These are phyloP conservation scores for Microbotryomycetes sp. DNA, from an alignment of 1,284 basidiomycete species.

Conservation along the genomic window DNA sequence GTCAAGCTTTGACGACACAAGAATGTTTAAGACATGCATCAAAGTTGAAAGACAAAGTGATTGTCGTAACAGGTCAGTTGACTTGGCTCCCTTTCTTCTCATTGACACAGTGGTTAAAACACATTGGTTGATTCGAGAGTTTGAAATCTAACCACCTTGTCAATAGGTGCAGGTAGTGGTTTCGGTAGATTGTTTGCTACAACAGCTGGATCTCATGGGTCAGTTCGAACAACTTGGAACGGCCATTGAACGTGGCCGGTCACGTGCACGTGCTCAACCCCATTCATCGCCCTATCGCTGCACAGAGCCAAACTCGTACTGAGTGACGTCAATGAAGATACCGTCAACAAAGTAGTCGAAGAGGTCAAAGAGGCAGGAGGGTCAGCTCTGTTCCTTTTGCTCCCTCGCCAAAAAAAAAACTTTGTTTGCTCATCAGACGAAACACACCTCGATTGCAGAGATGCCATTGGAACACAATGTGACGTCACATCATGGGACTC, in stretches of 20 bases:
- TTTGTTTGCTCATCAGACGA: neutral
- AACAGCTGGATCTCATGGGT: constrained; percentile 51
- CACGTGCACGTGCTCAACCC: neutral
- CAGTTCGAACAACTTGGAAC: constrained; percentile 32
- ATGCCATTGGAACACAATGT: constrained; percentile 48
- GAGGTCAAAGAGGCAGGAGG: constrained; percentile 49
- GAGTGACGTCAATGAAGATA: constrained; percentile 49
- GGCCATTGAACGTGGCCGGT: constrained; percentile 6
- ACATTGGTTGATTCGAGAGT: no score
- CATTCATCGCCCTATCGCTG: neutral
- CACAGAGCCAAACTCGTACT: constrained; percentile 54
- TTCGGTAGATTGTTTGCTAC: constrained; percentile 52
- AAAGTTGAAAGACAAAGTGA: constrained; percentile 51
- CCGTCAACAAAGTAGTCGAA: constrained; percentile 46
- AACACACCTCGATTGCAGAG: constrained; percentile 39
- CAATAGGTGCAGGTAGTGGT: constrained; percentile 52
- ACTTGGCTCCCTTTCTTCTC: neutral
- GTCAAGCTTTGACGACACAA: neutral
- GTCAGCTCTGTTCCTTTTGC: constrained; percentile 40
- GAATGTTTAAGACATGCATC: constrained; percentile 39
- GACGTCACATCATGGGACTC: constrained; percentile 56
- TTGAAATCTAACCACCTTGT: no score
- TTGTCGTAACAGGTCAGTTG: constrained; percentile 52
- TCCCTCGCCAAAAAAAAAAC: no score
- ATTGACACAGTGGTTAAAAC: no score